Base-by-base conservation (phyloP, 108 stramenopile genomes). In the Nannochloropsis salina region DNA sequence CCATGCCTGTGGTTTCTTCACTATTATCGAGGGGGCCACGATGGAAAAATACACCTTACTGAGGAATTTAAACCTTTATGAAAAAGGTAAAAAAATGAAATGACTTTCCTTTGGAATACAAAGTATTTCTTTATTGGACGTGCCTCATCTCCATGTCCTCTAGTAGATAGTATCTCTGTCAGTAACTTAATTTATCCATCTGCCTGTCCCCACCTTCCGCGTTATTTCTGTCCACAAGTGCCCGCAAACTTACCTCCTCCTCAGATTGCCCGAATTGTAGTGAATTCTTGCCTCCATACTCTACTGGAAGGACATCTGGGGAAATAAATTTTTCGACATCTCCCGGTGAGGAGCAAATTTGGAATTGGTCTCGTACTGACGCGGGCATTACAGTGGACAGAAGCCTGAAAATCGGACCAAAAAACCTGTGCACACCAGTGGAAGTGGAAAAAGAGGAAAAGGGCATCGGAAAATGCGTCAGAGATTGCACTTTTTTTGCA, bases 241-340 rank as follows among this genome's bases (percentile, higher is more conserved):
- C 8, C n/a, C 61, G 61, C 61, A 74, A 74, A 15, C 61, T n/a
- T n/a, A 74, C 61, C 61, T 74, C 61, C 61, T 74, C 61, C 61
- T 74, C 61, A 74, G 61, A 15, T n/a, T 74, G 20, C 2, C 61
- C 61, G 20, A 74, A 74, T 74, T 74, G 1, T 2, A 74, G n/a
- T 2, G 61, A n/a, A n/a, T n/a, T 6, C n/a, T 74, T 74, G 20
- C 61, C 61, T n/a, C 61, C 61, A 74, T 74, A 74, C n/a, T 74
- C 61, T n/a, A n/a, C 4, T 1, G 61, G 61, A 74, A 74, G 61
- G 61, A 74, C 61, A 6, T 74, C 61, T 4, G n/a, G 61, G 20
- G 61, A 74, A n/a, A 74, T 74, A 6, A 74, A 74, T 74, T 74
- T 74, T n/a, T 74, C 61, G 4, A 74, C 4, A 15, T 74, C 20